Conservation (phyloP, 148 eudicot species). For the Vaccinium darrowii region DNA sequence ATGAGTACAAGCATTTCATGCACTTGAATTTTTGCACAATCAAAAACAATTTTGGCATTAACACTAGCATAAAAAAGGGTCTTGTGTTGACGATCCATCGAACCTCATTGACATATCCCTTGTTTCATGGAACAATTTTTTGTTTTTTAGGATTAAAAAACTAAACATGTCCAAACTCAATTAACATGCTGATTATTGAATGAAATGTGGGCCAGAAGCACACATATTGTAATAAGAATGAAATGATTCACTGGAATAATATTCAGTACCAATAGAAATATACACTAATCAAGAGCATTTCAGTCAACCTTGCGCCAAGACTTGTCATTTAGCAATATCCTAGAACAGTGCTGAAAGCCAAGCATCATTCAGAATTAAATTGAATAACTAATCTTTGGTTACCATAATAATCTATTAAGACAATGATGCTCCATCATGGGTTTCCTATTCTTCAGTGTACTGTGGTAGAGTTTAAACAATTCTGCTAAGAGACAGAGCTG, state of each 20-base stretch:
- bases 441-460: background rate
- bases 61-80: too few species aligned
- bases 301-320: background rate
- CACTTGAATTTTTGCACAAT: too few species aligned
- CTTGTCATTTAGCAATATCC: background rate
- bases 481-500: too few species aligned
- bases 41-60: too few species aligned
- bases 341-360: background rate
- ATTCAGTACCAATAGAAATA: background rate
- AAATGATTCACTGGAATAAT: background rate
- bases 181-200: background rate
- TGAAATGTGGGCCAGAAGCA: conserved; percentile 2
- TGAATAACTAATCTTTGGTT: background rate
- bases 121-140: background rate
- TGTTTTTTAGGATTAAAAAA: background rate
- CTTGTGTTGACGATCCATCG: background rate
- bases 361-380: background rate
- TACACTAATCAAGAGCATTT: background rate
- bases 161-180: background rate
- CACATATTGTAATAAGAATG: background rate
- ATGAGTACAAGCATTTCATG: too few species aligned
- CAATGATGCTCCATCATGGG: background rate
- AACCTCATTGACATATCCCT: background rate
- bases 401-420: background rate
- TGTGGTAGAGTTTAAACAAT: background rate